A percentile compares a stretch with the other conserved stretches of the same genome.
Conservation (phyloP, 169 alveolate species). For the Babesia divergens region DNA sequence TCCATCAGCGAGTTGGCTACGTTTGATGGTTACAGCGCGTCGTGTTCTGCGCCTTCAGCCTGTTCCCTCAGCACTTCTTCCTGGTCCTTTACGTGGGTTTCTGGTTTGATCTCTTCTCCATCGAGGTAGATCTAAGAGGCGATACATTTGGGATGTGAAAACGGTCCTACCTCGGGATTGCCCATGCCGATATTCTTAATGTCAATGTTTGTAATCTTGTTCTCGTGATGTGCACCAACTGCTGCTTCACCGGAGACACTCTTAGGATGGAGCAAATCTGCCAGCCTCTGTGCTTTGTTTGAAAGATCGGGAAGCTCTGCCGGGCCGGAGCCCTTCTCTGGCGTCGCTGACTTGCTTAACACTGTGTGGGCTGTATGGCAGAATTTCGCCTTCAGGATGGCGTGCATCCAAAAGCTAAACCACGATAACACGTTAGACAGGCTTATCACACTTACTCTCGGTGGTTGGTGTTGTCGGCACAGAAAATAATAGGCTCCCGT, state of each 20-base stretch:
- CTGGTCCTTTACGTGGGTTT: background rate
- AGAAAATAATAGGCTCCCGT: constrained; percentile 39
- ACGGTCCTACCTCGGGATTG: constrained; percentile 40
- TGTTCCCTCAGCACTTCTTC: background rate
- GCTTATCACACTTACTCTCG: constrained; percentile 23
- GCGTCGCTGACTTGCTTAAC: constrained; percentile 14
- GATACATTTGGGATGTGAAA: background rate
- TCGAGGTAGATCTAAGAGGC: constrained; percentile 13
- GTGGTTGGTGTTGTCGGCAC: constrained; percentile 46
- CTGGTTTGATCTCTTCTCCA: constrained; percentile 37
- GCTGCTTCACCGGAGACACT: constrained; percentile 1
- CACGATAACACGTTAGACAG: background rate
- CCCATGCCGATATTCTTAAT: constrained; percentile 45
- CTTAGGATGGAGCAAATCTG: constrained; percentile 13
- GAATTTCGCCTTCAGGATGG: constrained; percentile 52
- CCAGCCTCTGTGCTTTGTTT: constrained; percentile 27
- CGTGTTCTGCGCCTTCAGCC: background rate
- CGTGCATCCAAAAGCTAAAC: constrained; percentile 42
- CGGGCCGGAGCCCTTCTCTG: constrained; percentile 12
- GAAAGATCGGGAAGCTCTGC: constrained; percentile 39
- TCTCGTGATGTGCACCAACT: constrained; percentile 24
- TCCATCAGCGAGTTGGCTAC: background rate
- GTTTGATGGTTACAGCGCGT: background rate
- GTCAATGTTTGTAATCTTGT: constrained; percentile 41
- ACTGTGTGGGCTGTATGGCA: constrained; percentile 52